phyloP scores from a whole-genome alignment of 2,329 filamentous ascomycete genomes.

The Clonostachys byssicola region DNA sequence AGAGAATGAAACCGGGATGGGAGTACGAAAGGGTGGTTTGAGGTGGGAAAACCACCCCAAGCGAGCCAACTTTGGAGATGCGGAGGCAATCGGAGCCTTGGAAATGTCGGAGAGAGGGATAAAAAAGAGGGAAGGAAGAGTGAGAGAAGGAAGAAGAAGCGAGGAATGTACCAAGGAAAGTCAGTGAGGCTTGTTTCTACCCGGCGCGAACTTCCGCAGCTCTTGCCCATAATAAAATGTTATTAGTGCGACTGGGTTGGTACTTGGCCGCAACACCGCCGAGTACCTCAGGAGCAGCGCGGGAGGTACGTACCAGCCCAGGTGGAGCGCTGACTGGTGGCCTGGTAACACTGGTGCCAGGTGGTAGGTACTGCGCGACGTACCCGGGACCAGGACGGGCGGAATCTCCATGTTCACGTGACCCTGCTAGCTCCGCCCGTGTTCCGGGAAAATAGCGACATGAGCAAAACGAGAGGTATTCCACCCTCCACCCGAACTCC shows the following conservation, averaged over 20 bases:
- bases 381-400: too few species aligned
- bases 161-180: background rate
- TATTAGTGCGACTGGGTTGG: too few species aligned
- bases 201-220: background rate
- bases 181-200: background rate
- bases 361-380: too few species aligned
- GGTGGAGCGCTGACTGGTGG: too few species aligned
- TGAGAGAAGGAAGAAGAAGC: background rate
- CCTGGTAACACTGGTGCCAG: too few species aligned
- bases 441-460: slow-evolving; percentile 35
- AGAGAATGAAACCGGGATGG: too few species aligned
- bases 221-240: too few species aligned
- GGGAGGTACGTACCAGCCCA: too few species aligned
- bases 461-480: slow-evolving; percentile 27
- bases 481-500: slow-evolving; percentile 17
- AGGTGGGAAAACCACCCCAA: background rate
- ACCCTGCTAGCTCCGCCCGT: slow-evolving; percentile 20
- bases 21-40: background rate
- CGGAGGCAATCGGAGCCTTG: background rate
- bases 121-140: background rate
- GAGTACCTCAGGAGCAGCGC: too few species aligned
- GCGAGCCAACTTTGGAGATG: background rate
- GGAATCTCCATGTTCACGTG: slow-evolving; percentile 1
- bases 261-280: too few species aligned
- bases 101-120: background rate